These are phyloP conservation scores for Lepidium africanum DNA, from an alignment of 345 rosid species.

Conservation along the genomic window DNA sequence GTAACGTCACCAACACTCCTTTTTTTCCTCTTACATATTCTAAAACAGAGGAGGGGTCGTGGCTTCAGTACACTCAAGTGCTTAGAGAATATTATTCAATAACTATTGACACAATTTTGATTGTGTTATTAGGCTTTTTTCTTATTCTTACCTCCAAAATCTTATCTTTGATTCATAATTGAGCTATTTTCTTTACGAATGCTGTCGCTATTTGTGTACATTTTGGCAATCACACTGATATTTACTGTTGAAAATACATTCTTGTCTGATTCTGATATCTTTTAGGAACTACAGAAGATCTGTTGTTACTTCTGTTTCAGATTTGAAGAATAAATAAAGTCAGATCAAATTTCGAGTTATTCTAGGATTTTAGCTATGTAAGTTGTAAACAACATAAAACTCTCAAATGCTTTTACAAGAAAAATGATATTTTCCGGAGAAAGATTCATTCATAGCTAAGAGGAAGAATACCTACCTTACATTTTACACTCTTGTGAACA, in stretches of 20 bases:
- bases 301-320: background rate
- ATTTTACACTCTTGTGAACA: slow-evolving; percentile 25
- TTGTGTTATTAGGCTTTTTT: slow-evolving; percentile 12
- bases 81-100: background rate
- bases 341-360: background rate
- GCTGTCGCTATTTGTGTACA: slow-evolving; percentile 20
- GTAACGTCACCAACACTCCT: slow-evolving; percentile 6
- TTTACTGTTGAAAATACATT: background rate
- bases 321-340: background rate
- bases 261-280: background rate
- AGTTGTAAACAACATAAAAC: background rate
- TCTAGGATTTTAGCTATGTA: background rate
- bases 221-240: background rate
- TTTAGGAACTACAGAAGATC: background rate
- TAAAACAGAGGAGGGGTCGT: background rate
- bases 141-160: background rate
- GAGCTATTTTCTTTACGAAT: background rate
- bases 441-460: slow-evolving; percentile 11
- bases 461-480: slow-evolving; percentile 17
- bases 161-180: background rate
- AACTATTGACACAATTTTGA: background rate
- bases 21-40: slow-evolving; percentile 9
- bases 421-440: background rate
- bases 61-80: background rate
- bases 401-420: background rate